Base-by-base conservation (phyloP, 2,329 filamentous ascomycete species). In the Clonostachys rhizophaga region DNA sequence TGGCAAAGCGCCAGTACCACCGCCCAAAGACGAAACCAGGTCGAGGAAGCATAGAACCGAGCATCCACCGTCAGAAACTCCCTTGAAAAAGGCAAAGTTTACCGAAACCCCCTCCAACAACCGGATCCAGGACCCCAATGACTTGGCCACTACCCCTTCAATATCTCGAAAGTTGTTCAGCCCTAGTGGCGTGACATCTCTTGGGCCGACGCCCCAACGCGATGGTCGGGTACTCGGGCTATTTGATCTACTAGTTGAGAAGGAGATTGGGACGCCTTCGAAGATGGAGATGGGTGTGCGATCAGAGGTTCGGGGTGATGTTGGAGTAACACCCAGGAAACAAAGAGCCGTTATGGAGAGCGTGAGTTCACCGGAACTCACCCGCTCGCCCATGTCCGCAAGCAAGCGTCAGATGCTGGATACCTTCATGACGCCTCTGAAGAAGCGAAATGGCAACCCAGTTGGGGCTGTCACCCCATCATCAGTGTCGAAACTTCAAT, bases 201-300 rank as follows among this genome's bases (percentile, higher is more conserved):
- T 94, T 50, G 87, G 87, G 3, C 89, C 89, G 2, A 94, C 89
- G 12, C 89, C 89, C 4, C 89, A 92, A 58, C 82, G 83, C 51
- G 86, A 92, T 61, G 89, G 89, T 30, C 80, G 81, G 17, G 84
- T 91, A 1, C 72, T 94, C 3, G 87, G 89, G 5, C 68, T 94
- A 16, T 94, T 94, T 60, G 89, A 92, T 58, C 67, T 87, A 11
- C 68, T 90, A 8, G 68, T 72, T 24, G 73, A 78, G 48, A 69
- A 71, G 40, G 71, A 72, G 18, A 63, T 72, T 20, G 69, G 68
- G 34, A 76, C 75, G 6, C 76, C 79, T 2, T 75, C 76, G 6
- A 75, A 69, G 44, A 71, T 48, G n/a, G 53, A 57, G 14, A 55
- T 50, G 17, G 51, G 68, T 60, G 49, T 46, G 10, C 17, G 36